Percentiles rank a stretch among this genome's conserved stretches.
Evolutionary conservation across 2,329 filamentous ascomycete genomes (phyloP).

Genomic region (Escovopsis sp.): DNA sequence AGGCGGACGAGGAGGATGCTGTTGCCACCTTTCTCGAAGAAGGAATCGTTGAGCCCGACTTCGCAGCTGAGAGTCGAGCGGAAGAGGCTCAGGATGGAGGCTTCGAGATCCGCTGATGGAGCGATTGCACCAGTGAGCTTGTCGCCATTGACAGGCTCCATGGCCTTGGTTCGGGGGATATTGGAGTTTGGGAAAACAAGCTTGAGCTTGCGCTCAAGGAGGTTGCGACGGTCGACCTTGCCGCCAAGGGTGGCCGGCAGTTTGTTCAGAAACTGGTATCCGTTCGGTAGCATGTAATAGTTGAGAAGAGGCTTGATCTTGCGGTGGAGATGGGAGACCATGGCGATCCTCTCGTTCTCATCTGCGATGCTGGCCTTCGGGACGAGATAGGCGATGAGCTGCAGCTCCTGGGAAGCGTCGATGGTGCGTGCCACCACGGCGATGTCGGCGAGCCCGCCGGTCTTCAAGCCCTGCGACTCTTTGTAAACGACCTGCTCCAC

Average conservation of each 20-base stretch:
- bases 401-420: conserved; percentile 9
- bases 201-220: conserved; percentile 8
- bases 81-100: conserved; percentile 10
- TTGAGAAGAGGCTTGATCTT: conserved; percentile 11
- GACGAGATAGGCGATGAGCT: conserved; percentile 12
- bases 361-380: conserved; percentile 7
- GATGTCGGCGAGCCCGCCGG: conserved; percentile 7
- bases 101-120: conserved; percentile 6
- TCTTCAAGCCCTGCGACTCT: conserved; percentile 8
- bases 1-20: conserved; percentile 13
- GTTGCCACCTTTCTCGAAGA: conserved; percentile 14
- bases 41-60: conserved; percentile 9
- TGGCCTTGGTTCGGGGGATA: neutral
- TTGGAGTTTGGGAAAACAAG: conserved; percentile 7
- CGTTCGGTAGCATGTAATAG: conserved; percentile 14
- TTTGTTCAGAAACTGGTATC: conserved; percentile 10
- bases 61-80: conserved; percentile 8
- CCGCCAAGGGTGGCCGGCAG: conserved; percentile 12
- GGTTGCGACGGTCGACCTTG: conserved; percentile 11
- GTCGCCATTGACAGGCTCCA: neutral
- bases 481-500: conserved; percentile 16
- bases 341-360: conserved; percentile 4
- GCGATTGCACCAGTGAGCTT: neutral
- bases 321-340: conserved; percentile 9
- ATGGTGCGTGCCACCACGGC: conserved; percentile 10